Base-by-base conservation (phyloP, 2,329 filamentous ascomycete species). In the Colletotrichum noveboracense region DNA sequence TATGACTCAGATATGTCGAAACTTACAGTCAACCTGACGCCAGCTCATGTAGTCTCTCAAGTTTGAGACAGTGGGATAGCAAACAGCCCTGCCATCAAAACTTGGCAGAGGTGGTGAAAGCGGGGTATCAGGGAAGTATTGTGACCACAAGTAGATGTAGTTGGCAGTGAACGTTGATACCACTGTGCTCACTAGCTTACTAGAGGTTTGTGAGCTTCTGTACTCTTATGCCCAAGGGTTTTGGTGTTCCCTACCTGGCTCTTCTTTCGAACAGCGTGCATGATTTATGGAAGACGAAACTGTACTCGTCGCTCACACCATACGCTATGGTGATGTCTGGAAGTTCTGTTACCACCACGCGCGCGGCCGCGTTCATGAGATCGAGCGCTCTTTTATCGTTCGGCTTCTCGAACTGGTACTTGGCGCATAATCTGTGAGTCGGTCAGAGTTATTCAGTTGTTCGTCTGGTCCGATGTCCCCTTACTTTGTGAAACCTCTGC, bases 31-130 rank as follows among this genome's bases (percentile, higher is more conserved):
- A 58, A 95, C 97, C 85, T 99, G 97, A 79, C 97, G 91, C 97
- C 97, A 99, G 82, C 94, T 96, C 89, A 99, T 92, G 84, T 99
- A 99, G 86, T 99, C 97, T 30, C 96, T 90, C 78, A 99, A 85
- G 83, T 98, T 97, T 80, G 91, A 89, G 8, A 94, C 89, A 71
- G 91, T 94, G 0, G 97, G 97, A 85, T 98, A 99, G 82, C 94
- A 93, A 5, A 99, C 96, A 18, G 96, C 96, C 66, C 97, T 90
- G 1, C 96, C 96, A 84, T 99, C 97, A 82, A 99, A 99, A 7
- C 94, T 96, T 1, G 97, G 97, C 14, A 98, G 86, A 6, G 95
- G 94, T 6, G 93, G 86, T 14, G 93, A 91, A 36, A 98, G 87
- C 7, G 92, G 91, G 21, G 86, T 89, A n/a, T 93, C 90, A 0